Conservation (phyloP, 257 asterid species). For the Gynochthodes officinalis region DNA sequence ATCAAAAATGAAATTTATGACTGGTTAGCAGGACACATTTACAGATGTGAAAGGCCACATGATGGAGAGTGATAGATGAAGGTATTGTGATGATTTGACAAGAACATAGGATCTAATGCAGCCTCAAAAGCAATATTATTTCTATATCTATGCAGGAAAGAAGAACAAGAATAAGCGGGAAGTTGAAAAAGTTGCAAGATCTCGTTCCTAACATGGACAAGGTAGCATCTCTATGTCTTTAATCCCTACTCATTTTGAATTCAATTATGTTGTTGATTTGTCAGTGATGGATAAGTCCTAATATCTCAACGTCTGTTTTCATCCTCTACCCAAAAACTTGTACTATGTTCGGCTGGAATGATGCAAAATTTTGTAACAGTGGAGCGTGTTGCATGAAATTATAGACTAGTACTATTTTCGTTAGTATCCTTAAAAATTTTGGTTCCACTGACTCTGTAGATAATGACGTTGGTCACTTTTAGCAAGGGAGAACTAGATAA, state of each 20-base stretch:
- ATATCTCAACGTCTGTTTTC: not conserved
- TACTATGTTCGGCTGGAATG: not conserved
- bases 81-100: not conserved
- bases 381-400: not conserved
- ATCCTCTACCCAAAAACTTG: not conserved
- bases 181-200: constrained; percentile 78
- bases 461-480: not conserved
- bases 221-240: constrained; percentile 30
- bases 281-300: not conserved
- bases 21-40: not conserved
- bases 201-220: constrained; percentile 99
- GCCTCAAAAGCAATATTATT: not conserved
- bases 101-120: not conserved
- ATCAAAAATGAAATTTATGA: not conserved
- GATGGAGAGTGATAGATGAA: not conserved
- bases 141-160: constrained; percentile 49
- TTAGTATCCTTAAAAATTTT: not conserved
- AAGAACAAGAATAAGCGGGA: constrained; percentile 89
- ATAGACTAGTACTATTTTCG: not conserved
- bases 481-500: not conserved
- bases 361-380: not conserved
- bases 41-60: not conserved
- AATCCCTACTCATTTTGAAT: not conserved
- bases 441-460: not conserved
- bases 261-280: not conserved